phyloP scores from a whole-genome alignment of 2,329 filamentous ascomycete genomes.

The Raffaelea albimanens region DNA sequence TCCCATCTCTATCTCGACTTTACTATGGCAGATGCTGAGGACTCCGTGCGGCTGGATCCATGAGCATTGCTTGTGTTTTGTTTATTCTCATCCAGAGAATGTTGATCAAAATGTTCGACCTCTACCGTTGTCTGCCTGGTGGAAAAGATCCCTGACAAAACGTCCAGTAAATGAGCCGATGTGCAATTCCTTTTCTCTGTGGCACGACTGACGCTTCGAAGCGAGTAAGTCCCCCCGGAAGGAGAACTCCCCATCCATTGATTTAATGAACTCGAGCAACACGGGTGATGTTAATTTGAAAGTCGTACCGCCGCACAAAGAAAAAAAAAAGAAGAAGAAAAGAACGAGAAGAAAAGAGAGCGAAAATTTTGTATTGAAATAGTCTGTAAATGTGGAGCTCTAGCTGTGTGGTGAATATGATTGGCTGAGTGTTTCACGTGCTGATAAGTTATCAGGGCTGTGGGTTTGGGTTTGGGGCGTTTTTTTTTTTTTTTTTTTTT shows the following conservation, averaged over 20 bases:
- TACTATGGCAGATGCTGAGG: constrained; percentile 4
- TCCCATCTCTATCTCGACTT: not conserved
- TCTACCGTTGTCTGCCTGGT: constrained; percentile 20
- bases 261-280: constrained; percentile 62
- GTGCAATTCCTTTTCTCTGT: constrained; percentile 77
- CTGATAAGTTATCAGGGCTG: too few relatives aligned
- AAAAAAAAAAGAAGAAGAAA: constrained; percentile 44
- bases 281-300: constrained; percentile 48
- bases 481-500: too few relatives aligned
- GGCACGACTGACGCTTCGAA: constrained; percentile 67
- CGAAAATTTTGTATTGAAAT: constrained; percentile 10
- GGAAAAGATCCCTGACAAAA: constrained; percentile 18
- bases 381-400: not conserved
- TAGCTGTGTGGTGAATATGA: not conserved
- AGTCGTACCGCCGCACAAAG: constrained; percentile 74
- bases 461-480: too few relatives aligned
- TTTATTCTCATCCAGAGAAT: too few relatives aligned
- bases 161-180: constrained; percentile 40
- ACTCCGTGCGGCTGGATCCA: constrained; percentile 10
- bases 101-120: constrained; percentile 29
- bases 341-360: constrained; percentile 14
- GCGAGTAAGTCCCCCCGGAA: constrained; percentile 38
- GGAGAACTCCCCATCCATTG: constrained; percentile 14
- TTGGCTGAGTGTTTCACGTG: too few relatives aligned
- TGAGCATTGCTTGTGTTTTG: not conserved